These are phyloP conservation scores for Poa pratensis DNA, from an alignment of 176 grass and related monocot species.

Conservation along the genomic window DNA sequence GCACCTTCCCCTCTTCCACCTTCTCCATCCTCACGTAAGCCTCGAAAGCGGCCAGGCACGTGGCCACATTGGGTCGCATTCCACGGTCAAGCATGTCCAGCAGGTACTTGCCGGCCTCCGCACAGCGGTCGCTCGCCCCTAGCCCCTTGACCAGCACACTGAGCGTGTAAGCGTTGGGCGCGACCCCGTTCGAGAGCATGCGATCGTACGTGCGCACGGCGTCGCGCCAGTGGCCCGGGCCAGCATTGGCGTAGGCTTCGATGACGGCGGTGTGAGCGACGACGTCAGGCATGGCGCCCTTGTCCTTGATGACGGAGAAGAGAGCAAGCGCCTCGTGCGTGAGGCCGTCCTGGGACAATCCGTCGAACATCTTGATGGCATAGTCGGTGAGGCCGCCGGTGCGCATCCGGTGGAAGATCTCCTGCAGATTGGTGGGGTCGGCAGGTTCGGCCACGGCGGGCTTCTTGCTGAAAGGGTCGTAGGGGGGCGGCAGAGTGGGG, in stretches of 20 bases:
- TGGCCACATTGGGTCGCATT: conserved; percentile 73
- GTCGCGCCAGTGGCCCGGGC: conserved; percentile 59
- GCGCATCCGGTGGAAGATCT: conserved; percentile 83
- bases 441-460: conserved; percentile 41
- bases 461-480: conserved; percentile 88
- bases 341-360: conserved; percentile 86
- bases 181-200: conserved; percentile 72
- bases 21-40: conserved; percentile 62
- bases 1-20: conserved; percentile 59
- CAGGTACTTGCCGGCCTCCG: conserved; percentile 66
- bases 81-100: conserved; percentile 71
- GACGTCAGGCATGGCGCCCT: conserved; percentile 86
- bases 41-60: conserved; percentile 72
- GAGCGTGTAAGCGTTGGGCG: conserved; percentile 77
- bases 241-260: conserved; percentile 75
- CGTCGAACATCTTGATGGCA: conserved; percentile 99
- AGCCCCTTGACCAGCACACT: conserved; percentile 70
- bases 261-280: conserved; percentile 88
- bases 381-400: conserved; percentile 80
- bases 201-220: conserved; percentile 69
- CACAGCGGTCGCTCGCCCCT: conserved; percentile 44
- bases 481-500: conserved; percentile 58
- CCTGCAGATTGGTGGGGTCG: conserved; percentile 80
- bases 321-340: conserved; percentile 79
- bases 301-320: conserved; percentile 78